These are phyloP conservation scores for Polyplosphaeria fusca DNA, from an alignment of 495 filamentous ascomycete species.

Conservation along the genomic window DNA sequence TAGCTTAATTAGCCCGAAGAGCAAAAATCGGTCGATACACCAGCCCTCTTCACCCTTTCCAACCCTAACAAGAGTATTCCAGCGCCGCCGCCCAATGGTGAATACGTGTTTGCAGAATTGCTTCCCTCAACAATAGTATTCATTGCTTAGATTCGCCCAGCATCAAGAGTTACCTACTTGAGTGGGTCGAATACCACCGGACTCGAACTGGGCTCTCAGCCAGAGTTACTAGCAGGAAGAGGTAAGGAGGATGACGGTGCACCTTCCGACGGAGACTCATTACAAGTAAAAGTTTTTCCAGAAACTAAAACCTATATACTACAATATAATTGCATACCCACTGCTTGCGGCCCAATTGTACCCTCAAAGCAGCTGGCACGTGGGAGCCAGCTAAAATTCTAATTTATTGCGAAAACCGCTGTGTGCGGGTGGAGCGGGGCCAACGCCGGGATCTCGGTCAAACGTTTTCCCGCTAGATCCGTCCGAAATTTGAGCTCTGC, in stretches of 20 bases:
- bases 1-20: no score
- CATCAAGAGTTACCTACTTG: conserved; percentile 60
- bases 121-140: conserved; percentile 61
- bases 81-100: conserved; percentile 58
- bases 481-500: no score
- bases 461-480: no score
- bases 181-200: conserved; percentile 56
- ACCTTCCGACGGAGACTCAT: conserved; percentile 34
- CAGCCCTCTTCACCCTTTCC: conserved; percentile 20
- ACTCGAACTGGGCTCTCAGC: conserved; percentile 59
- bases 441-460: no score
- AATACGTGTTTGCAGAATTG: conserved; percentile 63
- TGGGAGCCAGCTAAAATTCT: no score
- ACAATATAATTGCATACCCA: no score
- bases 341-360: no score
- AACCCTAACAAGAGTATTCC: conserved; percentile 55
- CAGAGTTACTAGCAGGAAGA: conserved; percentile 8
- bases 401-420: no score
- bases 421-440: no score
- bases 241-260: conserved; percentile 17
- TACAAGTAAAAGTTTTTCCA: conserved; percentile 24
- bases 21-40: conserved; percentile 31
- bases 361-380: no score
- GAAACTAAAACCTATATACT: no score
- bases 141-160: conserved; percentile 59